Conservation (phyloP, 2,329 filamentous ascomycete genomes). For the Colletotrichum tabaci region DNA sequence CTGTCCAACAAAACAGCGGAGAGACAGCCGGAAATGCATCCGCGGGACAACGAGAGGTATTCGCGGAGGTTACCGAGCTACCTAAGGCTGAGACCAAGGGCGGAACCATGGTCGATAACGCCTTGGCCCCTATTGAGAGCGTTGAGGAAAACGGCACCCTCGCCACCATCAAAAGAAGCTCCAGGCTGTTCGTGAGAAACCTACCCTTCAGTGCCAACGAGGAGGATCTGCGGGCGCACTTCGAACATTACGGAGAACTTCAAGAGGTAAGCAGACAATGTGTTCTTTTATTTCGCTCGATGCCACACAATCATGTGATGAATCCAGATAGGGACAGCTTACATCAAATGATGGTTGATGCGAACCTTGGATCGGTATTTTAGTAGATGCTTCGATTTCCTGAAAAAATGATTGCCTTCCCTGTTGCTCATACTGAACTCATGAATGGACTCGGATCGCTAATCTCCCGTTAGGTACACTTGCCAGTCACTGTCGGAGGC, state of each 20-base stretch:
- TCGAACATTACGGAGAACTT: slow-evolving; percentile 80
- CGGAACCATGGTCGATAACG: slow-evolving; percentile 48
- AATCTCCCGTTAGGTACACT: slow-evolving; percentile 78
- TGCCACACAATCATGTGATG: slow-evolving; percentile 74
- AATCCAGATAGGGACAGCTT: slow-evolving; percentile 99
- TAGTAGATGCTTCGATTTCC: slow-evolving; percentile 99
- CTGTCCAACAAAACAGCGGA: slow-evolving; percentile 42
- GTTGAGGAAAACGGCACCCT: slow-evolving; percentile 60
- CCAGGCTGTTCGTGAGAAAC: slow-evolving; percentile 90
- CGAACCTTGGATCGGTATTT: slow-evolving; percentile 93
- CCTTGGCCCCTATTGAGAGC: slow-evolving; percentile 38
- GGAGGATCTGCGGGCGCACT: slow-evolving; percentile 81
- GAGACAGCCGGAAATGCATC: slow-evolving; percentile 27
- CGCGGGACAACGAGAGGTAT: slow-evolving; percentile 27
- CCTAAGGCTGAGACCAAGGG: slow-evolving; percentile 43
- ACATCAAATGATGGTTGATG: slow-evolving; percentile 92
- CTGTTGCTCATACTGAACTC: slow-evolving; percentile 17
- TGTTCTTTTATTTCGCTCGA: slow-evolving; percentile 34
- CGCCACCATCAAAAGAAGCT: slow-evolving; percentile 78
- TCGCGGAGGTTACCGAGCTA: slow-evolving; percentile 42
- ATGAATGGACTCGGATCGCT: slow-evolving; percentile 33
- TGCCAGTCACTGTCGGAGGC: slow-evolving; percentile 81
- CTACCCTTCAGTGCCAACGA: slow-evolving; percentile 85
- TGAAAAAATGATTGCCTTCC: slow-evolving; percentile 68
- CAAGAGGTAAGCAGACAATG: slow-evolving; percentile 82